Base-by-base conservation (phyloP, 768 basidiomycete genomes). In the Boletus pseudo-olivaceus region DNA sequence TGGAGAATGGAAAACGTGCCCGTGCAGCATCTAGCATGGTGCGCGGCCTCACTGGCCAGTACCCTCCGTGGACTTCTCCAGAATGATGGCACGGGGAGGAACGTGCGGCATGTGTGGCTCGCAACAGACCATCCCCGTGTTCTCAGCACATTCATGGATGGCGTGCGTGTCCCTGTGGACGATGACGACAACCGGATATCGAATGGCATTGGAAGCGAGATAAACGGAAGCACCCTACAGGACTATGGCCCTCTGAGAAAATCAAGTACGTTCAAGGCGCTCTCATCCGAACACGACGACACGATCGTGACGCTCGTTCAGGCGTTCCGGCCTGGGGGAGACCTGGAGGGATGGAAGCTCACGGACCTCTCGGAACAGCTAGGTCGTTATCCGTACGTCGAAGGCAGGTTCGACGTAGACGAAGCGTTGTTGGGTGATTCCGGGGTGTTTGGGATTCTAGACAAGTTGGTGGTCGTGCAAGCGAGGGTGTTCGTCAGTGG, bases 1-100 rank as follows among this genome's bases (percentile, higher is more conserved):
- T 86, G 82, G 83, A 70, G 79, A 20, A 80, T 80, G 74, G 82
- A 84, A 57, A 78, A 73, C 15, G 69, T 83, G 49, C 63, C 76
- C 1, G 62, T 72, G 1, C 66, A 69, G 19, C 61, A 72, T 35
- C 70, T 84, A 7, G 65, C 71, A 0, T 73, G 75, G 37, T 85
- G 84, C 60, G 81, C 80, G 0, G 68, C 74, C 43, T 75, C 76
- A 1, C 73, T 86, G 41, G 71, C 84, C 37, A 72, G 75, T 41
- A 69, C 72, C 7, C 70, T 85, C 27, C 57, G 62, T 2, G 53
- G 63, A 11, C 49, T 76, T n/a, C 68, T 76, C 26, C 63, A 65
- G n/a, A 56, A 68, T 2, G 54, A 72, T 12, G 56, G 58, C 27
- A 55, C 57, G 12, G 72, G 72, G 14, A 57, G 59, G 4, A 54